A percentile compares a stretch with the other conserved stretches of the same genome.
These are phyloP conservation scores for Arachis hypogaea DNA, from an alignment of 306 rosid species.

Conservation along the genomic window DNA sequence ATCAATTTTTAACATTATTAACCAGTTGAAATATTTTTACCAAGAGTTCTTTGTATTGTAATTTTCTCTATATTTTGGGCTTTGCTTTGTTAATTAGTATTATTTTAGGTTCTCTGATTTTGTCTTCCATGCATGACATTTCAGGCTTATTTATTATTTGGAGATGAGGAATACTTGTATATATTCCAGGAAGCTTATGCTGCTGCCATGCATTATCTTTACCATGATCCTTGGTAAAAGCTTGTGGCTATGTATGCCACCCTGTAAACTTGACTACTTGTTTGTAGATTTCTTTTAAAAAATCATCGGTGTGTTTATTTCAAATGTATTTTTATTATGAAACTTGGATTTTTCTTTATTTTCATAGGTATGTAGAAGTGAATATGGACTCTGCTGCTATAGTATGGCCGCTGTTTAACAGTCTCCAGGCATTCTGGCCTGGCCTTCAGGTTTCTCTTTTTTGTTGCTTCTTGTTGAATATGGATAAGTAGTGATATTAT, in stretches of 20 bases:
- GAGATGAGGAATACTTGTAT: slow-evolving; percentile 94
- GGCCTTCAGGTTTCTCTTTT: slow-evolving; percentile 87
- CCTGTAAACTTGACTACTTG: slow-evolving; percentile 38
- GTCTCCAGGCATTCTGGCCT: slow-evolving; percentile 99
- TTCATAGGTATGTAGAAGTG: slow-evolving; percentile 91
- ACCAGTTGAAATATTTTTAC: background rate
- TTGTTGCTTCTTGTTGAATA: slow-evolving; percentile 20
- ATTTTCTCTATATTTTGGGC: background rate
- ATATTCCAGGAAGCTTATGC: slow-evolving; percentile 97
- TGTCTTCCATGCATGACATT: slow-evolving; percentile 35
- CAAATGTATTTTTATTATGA: slow-evolving; percentile 35
- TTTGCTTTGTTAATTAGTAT: slow-evolving; percentile 24
- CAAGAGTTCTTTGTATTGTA: background rate
- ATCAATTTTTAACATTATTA: background rate
- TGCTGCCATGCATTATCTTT: slow-evolving; percentile 92
- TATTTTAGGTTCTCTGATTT: slow-evolving; percentile 34
- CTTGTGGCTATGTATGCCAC: slow-evolving; percentile 49
- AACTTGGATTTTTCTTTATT: slow-evolving; percentile 33
- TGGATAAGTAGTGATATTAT: slow-evolving; percentile 30
- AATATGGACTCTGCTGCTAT: slow-evolving; percentile 97
- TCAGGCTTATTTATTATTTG: slow-evolving; percentile 94
- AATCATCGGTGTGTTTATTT: slow-evolving; percentile 17
- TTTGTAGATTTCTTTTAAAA: slow-evolving; percentile 25
- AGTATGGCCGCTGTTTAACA: slow-evolving; percentile 96
- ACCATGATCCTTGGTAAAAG: slow-evolving; percentile 93